Base-by-base conservation (phyloP, 176 grass and related monocot species). In the Oryza meyeriana region DNA sequence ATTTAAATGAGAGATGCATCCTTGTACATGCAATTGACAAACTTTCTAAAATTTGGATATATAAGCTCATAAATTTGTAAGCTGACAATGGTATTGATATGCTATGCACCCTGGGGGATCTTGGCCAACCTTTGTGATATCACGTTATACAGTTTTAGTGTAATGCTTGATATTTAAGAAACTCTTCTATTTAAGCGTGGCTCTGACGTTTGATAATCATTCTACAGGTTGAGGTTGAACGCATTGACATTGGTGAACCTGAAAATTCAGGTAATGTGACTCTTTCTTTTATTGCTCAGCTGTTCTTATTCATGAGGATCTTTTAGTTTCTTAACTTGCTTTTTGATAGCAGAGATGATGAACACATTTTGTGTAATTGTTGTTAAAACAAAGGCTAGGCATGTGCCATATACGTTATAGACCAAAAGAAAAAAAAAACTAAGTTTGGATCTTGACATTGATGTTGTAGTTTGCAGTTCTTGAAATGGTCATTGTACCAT, bases 211-310 rank as follows among this genome's bases (percentile, higher is more conserved):
- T 87, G 38, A 13, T 44, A 14, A 26, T 87, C n/a, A 69, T 41
- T 71, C 22, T 81, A 81, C 72, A 99, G 96, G 89, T 95, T 88
- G 89, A 92, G 78, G 89, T 99, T 72, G 96, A 99, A 67, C 82
- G 77, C 70, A 99, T 99, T 83, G 96, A 95, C 87, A 95, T 95
- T 41, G 77, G 87, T 75, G 91, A 91, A 92, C 93, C 89, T 84
- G 93, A 92, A 83, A 95, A 88, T 83, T 38, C 68, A 89, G 92
- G 90, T 93, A 88, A 83, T 18, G 40, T 64, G 4, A 52, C 9
- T 31, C 6, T 1, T 25, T 16, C 24, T 77, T 26, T 42, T 22
- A n/a, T 64, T 52, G 31, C 59, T 65, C 24, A 64, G 22, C 22
- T 64, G 48, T 64, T 39, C 75, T 44, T 86, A 25, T 41, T 66